Evolutionary conservation across 2,329 filamentous ascomycete species (phyloP).

Genomic region (Alternaria longipes): DNA sequence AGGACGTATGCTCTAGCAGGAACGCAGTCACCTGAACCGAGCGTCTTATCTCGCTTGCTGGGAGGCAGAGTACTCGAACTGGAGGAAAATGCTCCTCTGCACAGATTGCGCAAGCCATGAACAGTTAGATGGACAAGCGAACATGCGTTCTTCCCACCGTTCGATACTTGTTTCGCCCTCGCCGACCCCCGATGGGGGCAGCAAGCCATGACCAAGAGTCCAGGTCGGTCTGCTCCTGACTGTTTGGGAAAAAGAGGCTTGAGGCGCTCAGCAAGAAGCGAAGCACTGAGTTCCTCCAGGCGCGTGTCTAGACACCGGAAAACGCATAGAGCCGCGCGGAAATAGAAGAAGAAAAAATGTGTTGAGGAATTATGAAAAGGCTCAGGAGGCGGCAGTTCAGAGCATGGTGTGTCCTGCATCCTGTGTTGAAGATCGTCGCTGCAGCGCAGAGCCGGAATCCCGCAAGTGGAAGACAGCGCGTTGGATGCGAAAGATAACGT

Average conservation of each 20-base stretch:
- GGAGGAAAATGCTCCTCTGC: constrained; percentile 9
- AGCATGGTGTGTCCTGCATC: constrained; percentile 17
- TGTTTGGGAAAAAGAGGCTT: constrained; percentile 33
- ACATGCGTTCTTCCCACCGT: constrained; percentile 40
- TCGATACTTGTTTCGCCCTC: constrained; percentile 39
- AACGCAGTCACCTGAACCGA: constrained; percentile 16
- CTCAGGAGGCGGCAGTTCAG: constrained; percentile 28
- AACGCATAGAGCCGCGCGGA: constrained; percentile 23
- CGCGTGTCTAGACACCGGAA: constrained; percentile 17
- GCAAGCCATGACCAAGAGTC: constrained; percentile 22
- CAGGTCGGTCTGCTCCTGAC: constrained; percentile 32
- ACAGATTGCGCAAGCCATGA: constrained; percentile 31
- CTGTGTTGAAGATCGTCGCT: constrained; percentile 25
- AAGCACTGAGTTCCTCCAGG: constrained; percentile 23
- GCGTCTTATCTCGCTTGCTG: constrained; percentile 42
- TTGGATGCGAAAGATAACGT: constrained; percentile 31
- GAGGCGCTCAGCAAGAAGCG: constrained; percentile 35
- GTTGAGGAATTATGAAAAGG: constrained; percentile 30
- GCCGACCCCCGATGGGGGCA: constrained; percentile 23
- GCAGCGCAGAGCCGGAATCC: constrained; percentile 23
- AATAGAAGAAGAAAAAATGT: constrained; percentile 30
- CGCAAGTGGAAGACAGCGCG: constrained; percentile 23
- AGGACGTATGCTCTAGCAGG: constrained; percentile 30
- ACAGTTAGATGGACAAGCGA: constrained; percentile 24
- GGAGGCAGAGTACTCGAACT: constrained; percentile 4